Evolutionary conservation across 768 basidiomycete genomes (phyloP).

Genomic region (Leccinum uliginosum): DNA sequence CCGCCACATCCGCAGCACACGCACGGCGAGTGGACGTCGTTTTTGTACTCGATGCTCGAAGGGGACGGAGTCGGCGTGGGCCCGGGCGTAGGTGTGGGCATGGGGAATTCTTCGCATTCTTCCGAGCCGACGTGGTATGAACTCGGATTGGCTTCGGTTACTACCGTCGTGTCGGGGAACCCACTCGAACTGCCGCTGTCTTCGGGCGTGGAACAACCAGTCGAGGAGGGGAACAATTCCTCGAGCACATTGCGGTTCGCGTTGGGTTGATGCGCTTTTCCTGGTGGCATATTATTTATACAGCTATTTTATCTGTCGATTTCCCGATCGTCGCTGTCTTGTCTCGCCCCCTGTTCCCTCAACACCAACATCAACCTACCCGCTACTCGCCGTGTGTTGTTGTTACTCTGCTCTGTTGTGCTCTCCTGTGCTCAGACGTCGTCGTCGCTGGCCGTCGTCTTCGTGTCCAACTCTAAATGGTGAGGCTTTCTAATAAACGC

Average conservation of each 20-base stretch:
- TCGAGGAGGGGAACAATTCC: conserved; percentile 22
- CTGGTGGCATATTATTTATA: conserved; percentile 22
- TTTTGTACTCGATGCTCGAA: conserved; percentile 32
- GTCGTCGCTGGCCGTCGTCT: background rate
- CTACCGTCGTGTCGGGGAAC: conserved; percentile 5
- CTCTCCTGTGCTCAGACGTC: background rate
- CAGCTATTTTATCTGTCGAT: conserved; percentile 21
- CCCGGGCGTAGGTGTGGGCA: background rate
- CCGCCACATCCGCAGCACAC: conserved; percentile 5
- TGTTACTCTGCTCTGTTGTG: background rate
- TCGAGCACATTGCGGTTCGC: conserved; percentile 31
- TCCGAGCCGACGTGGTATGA: conserved; percentile 28
- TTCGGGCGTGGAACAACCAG: conserved; percentile 9
- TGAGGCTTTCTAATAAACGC: background rate
- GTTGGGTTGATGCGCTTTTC: conserved; percentile 17
- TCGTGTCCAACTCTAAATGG: background rate
- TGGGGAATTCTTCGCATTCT: background rate
- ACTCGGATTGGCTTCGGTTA: conserved; percentile 21
- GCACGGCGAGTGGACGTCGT: conserved; percentile 31
- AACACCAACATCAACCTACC: background rate
- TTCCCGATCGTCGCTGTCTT: background rate
- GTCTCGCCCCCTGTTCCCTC: background rate
- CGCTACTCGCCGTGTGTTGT: background rate
- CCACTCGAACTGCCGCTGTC: conserved; percentile 15
- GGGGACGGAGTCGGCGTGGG: conserved; percentile 23